Conservation (phyloP, 2,329 filamentous ascomycete species). For the Penicillium brasilianum region DNA sequence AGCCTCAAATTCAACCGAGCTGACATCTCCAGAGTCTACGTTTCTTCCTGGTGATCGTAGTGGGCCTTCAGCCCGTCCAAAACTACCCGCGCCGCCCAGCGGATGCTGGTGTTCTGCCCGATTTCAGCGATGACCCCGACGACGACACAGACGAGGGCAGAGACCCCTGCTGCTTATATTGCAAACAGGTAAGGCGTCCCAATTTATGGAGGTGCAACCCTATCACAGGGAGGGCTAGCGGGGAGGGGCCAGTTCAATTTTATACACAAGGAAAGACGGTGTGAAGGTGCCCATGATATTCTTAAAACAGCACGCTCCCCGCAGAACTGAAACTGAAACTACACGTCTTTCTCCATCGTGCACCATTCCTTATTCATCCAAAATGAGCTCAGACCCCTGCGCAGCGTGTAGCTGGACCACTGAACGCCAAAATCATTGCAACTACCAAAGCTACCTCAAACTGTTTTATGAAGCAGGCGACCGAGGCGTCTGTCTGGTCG, state of each 20-base stretch:
- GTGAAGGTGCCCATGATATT: not conserved
- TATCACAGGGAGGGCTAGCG: no score
- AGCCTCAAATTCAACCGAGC: slow-evolving; percentile 11
- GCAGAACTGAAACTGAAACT: not conserved
- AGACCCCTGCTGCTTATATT: no score
- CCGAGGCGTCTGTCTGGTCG: slow-evolving; percentile 38
- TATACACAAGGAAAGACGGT: not conserved
- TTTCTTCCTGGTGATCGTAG: slow-evolving; percentile 6
- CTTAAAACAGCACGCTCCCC: not conserved
- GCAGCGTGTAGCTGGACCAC: slow-evolving; percentile 29
- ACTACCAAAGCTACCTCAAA: slow-evolving; percentile 27
- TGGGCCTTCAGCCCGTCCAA: not conserved
- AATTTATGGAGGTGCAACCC: no score
- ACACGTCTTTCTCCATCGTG: slow-evolving; percentile 4
- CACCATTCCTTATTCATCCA: slow-evolving; percentile 6
- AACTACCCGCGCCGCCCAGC: not conserved
- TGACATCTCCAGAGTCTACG: slow-evolving; percentile 14
- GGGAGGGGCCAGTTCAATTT: not conserved
- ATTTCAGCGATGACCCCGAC: slow-evolving; percentile 1
- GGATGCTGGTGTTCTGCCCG: not conserved
- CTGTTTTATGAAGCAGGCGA: slow-evolving; percentile 32
- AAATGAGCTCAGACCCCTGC: slow-evolving; percentile 17
- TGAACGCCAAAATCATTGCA: slow-evolving; percentile 19
- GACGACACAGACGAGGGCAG: not conserved
- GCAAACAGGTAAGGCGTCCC: no score